Percentiles rank a stretch among this genome's conserved stretches.
Evolutionary conservation across 306 rosid species (phyloP).

Genomic region (Vicia villosa): DNA sequence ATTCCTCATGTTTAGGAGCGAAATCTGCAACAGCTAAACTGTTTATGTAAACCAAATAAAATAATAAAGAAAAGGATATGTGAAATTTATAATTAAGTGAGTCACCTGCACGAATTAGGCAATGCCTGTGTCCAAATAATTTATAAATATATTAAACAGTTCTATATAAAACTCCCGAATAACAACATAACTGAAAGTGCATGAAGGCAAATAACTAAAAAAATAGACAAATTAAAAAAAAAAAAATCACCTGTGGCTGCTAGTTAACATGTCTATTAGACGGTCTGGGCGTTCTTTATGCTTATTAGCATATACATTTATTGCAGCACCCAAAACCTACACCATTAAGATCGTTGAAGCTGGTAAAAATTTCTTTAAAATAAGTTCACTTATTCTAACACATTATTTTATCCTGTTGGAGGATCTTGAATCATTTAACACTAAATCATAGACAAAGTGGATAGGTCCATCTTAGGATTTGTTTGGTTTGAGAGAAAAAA

Average conservation of each 20-base stretch:
- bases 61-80: not conserved
- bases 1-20: conserved; percentile 12
- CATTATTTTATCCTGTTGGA: not conserved
- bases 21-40: not conserved
- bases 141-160: not conserved
- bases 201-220: conserved; percentile 11
- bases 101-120: not conserved
- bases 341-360: conserved; percentile 38
- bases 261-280: conserved; percentile 95
- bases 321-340: conserved; percentile 96
- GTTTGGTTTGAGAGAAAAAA: not conserved
- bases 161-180: not conserved
- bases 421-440: conserved; percentile 16
- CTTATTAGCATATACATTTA: conserved; percentile 95
- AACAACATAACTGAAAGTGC: conserved; percentile 18
- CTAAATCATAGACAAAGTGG: conserved; percentile 21
- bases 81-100: not conserved
- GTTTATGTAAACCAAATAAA: conserved; percentile 3
- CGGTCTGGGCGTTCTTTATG: conserved; percentile 99
- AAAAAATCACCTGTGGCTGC: conserved; percentile 83
- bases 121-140: not conserved
- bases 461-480: conserved; percentile 10
- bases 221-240: conserved; percentile 5
- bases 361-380: conserved; percentile 20
- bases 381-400: conserved; percentile 9